A percentile compares a stretch with the other conserved stretches of the same genome.
Evolutionary conservation across 805 yeast genomes (phyloP).

Genomic region (Isabelozyma gotoi): DNA sequence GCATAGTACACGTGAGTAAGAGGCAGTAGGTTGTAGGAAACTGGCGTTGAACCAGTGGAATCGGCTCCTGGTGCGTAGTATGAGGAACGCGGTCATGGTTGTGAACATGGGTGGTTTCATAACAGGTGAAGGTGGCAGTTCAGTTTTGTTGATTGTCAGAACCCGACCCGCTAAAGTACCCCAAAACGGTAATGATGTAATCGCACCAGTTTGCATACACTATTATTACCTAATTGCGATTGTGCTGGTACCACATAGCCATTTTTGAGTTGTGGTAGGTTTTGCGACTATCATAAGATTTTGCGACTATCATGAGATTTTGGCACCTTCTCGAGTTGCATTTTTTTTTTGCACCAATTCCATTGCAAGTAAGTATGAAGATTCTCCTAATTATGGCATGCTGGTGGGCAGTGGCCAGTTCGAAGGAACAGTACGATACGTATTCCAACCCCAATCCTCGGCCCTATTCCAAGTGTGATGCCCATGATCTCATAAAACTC

Average conservation of each 20-base stretch:
- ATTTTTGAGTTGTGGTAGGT: not conserved
- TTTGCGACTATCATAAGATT: not conserved
- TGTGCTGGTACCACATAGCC: not conserved
- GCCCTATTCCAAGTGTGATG: slow-evolving; percentile 38
- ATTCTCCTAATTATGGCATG: not conserved
- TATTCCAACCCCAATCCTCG: slow-evolving; percentile 49
- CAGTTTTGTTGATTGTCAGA: no score
- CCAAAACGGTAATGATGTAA: no score
- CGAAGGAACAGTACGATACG: slow-evolving; percentile 10
- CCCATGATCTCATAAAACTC: slow-evolving; percentile 42
- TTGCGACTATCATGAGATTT: not conserved
- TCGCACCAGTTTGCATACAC: no score
- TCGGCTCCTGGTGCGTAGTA: no score
- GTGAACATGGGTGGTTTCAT: no score
- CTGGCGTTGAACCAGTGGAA: no score
- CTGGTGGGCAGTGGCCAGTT: not conserved
- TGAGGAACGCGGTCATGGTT: no score
- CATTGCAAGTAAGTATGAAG: not conserved
- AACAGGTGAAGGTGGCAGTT: no score
- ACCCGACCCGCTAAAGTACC: no score
- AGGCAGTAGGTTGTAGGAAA: no score
- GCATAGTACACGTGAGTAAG: no score
- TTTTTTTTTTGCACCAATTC: not conserved
- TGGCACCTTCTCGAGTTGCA: not conserved
- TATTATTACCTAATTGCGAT: not conserved